Evolutionary conservation across 169 alveolate genomes (phyloP).

Genomic region (Eimeria maxima): DNA sequence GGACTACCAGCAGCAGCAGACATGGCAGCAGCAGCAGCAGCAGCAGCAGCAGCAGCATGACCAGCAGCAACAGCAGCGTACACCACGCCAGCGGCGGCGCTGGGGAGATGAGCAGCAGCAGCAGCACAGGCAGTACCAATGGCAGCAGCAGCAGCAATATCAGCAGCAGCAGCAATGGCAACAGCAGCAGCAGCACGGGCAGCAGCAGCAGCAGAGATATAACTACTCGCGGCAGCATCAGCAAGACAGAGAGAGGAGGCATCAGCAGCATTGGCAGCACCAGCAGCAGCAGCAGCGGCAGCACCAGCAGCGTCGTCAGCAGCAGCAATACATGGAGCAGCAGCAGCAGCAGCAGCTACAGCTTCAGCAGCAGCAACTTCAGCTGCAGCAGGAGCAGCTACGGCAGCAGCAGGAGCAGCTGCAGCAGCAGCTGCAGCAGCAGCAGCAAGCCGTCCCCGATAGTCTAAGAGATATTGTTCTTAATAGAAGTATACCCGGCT

Average conservation of each 20-base stretch:
- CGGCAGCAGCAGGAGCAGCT: not conserved
- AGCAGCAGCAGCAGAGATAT: not conserved
- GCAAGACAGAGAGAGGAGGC: not conserved
- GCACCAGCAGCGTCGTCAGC: not conserved
- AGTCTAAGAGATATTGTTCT: not conserved
- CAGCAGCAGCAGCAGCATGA: too few relatives aligned
- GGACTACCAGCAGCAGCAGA: too few relatives aligned
- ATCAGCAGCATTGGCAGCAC: too few relatives aligned
- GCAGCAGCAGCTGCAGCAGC: slow-evolving; percentile 11
- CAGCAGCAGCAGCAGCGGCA: not conserved
- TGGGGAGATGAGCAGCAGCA: too few relatives aligned
- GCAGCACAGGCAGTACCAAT: not conserved
- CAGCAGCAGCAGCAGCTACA: slow-evolving; percentile 35
- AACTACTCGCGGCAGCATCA: not conserved
- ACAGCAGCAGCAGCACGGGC: too few relatives aligned
- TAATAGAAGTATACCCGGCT: not conserved
- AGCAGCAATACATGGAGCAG: not conserved
- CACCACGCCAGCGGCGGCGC: too few relatives aligned
- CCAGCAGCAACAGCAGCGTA: too few relatives aligned
- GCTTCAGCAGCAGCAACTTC: not conserved
- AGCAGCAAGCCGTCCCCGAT: not conserved
- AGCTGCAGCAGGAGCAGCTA: not conserved
- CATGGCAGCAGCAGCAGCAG: too few relatives aligned
- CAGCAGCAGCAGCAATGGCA: too few relatives aligned
- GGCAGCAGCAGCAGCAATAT: not conserved